Conservation (phyloP, 1,284 basidiomycete genomes). For the Erythrobasidium hasegawianum region DNA sequence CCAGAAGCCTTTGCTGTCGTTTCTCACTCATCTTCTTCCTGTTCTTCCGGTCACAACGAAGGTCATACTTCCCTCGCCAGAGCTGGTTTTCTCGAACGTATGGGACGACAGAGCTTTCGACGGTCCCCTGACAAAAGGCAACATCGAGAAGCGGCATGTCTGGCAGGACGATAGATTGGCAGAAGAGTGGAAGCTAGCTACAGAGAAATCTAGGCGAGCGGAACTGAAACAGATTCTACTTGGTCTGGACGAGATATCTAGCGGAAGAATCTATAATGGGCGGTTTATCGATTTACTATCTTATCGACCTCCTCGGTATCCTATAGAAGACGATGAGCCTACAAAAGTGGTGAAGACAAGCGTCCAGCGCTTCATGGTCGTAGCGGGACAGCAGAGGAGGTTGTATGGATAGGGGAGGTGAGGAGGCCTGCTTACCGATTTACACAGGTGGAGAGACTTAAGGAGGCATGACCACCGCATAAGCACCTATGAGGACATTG, state of each 20-base stretch:
- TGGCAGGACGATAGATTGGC: not conserved
- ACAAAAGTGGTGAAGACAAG: not conserved
- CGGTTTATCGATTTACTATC: no score
- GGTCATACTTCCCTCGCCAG: not conserved
- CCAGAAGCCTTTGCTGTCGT: not conserved
- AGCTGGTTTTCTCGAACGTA: not conserved
- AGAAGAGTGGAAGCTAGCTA: not conserved
- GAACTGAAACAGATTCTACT: no score
- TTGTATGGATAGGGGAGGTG: no score
- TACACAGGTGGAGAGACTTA: no score
- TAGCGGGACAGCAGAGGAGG: not conserved
- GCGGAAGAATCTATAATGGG: no score
- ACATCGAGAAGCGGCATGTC: not conserved
- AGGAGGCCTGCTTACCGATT: no score
- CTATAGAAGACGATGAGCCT: not conserved
- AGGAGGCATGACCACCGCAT: no score
- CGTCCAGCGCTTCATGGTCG: not conserved
- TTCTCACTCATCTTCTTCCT: not conserved
- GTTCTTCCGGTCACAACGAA: not conserved
- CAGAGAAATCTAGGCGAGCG: no score
- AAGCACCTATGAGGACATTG: no score
- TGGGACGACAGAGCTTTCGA: not conserved
- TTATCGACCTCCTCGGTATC: no score
- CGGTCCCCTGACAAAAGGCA: not conserved
- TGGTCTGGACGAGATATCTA: no score